Percentiles rank a stretch among this genome's conserved stretches.
phyloP scores from a whole-genome alignment of 805 yeast genomes.

The Metschnikowia picachoensis region DNA sequence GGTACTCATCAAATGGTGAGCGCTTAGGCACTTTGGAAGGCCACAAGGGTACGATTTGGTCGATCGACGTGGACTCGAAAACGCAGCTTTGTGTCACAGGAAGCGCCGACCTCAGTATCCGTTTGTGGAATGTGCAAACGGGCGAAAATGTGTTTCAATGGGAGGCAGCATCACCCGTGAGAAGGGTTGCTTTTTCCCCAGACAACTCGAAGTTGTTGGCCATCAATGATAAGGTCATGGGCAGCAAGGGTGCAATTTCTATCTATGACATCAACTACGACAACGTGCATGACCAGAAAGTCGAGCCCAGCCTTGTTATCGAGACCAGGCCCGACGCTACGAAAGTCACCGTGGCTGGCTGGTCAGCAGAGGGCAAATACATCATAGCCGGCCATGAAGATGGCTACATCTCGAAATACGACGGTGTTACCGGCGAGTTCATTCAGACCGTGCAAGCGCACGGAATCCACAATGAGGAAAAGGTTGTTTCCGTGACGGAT shows the following conservation, averaged over 20 bases:
- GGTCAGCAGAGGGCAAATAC: slow-evolving; percentile 72
- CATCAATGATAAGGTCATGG: slow-evolving; percentile 91
- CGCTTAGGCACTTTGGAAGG: slow-evolving; percentile 83
- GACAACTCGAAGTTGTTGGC: slow-evolving; percentile 65
- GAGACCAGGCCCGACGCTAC: slow-evolving; percentile 53
- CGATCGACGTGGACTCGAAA: slow-evolving; percentile 76
- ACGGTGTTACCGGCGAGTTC: slow-evolving; percentile 70
- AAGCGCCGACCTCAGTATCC: slow-evolving; percentile 82
- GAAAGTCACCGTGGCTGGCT: slow-evolving; percentile 78
- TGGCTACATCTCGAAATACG: slow-evolving; percentile 79
- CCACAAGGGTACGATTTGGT: slow-evolving; percentile 93
- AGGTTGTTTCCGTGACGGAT: slow-evolving; percentile 59
- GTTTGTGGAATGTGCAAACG: slow-evolving; percentile 76
- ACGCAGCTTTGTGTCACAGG: slow-evolving; percentile 79
- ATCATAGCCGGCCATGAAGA: slow-evolving; percentile 86
- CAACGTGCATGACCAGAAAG: slow-evolving; percentile 39
- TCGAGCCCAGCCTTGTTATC: slow-evolving; percentile 58
- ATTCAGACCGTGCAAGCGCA: slow-evolving; percentile 60
- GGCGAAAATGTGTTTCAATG: slow-evolving; percentile 76
- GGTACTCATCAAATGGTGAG: slow-evolving; percentile 96
- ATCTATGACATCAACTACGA: slow-evolving; percentile 60
- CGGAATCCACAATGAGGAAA: slow-evolving; percentile 54
- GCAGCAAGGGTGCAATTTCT: slow-evolving; percentile 70
- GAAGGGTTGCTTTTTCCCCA: slow-evolving; percentile 83
- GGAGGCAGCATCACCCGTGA: slow-evolving; percentile 79